These are phyloP conservation scores for Cenchrus fungigraminus DNA, from an alignment of 176 grass and related monocot genomes.

Conservation along the genomic window DNA sequence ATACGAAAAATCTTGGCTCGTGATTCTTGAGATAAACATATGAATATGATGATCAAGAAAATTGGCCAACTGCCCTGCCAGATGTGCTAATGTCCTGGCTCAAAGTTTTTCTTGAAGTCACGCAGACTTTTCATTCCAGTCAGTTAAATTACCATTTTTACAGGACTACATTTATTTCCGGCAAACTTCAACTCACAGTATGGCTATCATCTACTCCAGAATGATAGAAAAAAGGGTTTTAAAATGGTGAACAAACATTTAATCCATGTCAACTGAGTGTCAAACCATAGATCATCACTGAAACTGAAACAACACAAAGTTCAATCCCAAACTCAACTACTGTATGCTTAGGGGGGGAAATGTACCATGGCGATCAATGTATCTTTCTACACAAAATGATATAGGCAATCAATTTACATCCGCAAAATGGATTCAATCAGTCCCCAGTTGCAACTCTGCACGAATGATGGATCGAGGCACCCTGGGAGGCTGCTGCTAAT, in stretches of 20 bases:
- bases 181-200: neutral
- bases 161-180: neutral
- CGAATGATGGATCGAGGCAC: slow-evolving; percentile 1
- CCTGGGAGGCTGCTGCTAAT: slow-evolving; percentile 32
- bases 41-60: neutral
- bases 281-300: neutral
- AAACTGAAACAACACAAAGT: neutral
- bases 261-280: neutral
- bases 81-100: too few relatives aligned
- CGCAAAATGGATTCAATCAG: slow-evolving; percentile 16
- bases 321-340: neutral
- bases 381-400: slow-evolving; percentile 25
- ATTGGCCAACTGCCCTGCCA: neutral
- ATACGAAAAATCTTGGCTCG: neutral
- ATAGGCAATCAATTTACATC: slow-evolving; percentile 34
- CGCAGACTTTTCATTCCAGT: neutral
- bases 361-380: neutral
- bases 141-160: neutral
- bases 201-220: neutral
- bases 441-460: slow-evolving; percentile 27
- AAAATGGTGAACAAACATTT: neutral
- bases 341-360: too few relatives aligned
- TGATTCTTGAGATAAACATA: neutral
- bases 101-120: too few relatives aligned
- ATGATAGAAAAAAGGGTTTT: neutral